Conservation (phyloP, 345 rosid genomes). For the Erodium maritimum region DNA sequence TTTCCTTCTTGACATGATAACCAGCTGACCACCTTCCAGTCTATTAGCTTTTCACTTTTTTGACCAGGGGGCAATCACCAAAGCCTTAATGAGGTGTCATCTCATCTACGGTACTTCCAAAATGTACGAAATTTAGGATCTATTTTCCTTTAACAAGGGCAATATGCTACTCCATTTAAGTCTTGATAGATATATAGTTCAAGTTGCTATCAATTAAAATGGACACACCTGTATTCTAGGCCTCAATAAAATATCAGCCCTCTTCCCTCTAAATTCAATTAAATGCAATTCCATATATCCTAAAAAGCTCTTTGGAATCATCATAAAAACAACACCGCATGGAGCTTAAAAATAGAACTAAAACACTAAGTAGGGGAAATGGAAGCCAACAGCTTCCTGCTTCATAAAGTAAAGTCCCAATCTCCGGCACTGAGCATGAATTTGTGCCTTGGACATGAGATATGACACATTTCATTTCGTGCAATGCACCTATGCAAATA, state of each 20-base stretch:
- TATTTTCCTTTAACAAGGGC: not conserved
- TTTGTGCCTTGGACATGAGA: too few species aligned
- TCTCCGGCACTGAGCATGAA: too few species aligned
- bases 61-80: too few species aligned
- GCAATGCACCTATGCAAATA: too few species aligned
- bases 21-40: too few species aligned
- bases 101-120: too few species aligned
- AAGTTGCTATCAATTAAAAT: not conserved
- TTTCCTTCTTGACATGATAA: too few species aligned
- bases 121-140: not conserved
- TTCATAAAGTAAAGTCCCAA: too few species aligned
- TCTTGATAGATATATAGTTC: not conserved
- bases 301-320: not conserved
- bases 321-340: not conserved
- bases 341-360: not conserved
- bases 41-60: too few species aligned
- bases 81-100: too few species aligned
- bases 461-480: too few species aligned
- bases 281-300: not conserved
- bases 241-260: not conserved
- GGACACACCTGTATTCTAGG: not conserved
- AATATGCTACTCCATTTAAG: not conserved
- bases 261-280: not conserved
- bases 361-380: not conserved
- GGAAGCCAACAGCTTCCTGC: not conserved